A percentile compares a stretch with the other conserved stretches of the same genome.
Evolutionary conservation across 2,329 filamentous ascomycete species (phyloP).

Genomic region (Ascochyta pisi): DNA sequence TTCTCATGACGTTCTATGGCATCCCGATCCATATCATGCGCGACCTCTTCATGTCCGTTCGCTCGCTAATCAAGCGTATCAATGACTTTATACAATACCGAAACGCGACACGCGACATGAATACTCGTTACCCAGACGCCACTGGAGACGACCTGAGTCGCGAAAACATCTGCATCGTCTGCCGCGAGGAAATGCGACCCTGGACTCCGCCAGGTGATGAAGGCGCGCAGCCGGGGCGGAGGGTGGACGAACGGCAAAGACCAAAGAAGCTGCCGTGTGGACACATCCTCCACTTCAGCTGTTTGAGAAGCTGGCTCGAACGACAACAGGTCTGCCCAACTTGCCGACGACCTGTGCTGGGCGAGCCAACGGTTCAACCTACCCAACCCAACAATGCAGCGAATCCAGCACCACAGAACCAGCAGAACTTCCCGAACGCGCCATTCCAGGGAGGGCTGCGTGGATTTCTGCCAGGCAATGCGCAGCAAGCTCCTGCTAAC

Average conservation of each 20-base stretch:
- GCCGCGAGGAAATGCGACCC: conserved; percentile 90
- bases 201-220: conserved; percentile 66
- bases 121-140: conserved; percentile 85
- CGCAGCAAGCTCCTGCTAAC: conserved; percentile 26
- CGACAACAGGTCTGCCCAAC: conserved; percentile 97
- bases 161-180: conserved; percentile 97
- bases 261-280: conserved; percentile 97
- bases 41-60: conserved; percentile 91
- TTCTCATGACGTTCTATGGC: conserved; percentile 92
- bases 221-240: conserved; percentile 45
- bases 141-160: conserved; percentile 82
- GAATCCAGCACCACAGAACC: conserved; percentile 32
- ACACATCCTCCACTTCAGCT: conserved; percentile 92
- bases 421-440: conserved; percentile 24
- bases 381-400: conserved; percentile 37
- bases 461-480: conserved; percentile 29
- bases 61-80: conserved; percentile 90
- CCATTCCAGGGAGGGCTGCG: conserved; percentile 26
- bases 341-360: conserved; percentile 82
- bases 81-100: conserved; percentile 87
- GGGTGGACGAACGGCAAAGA: conserved; percentile 79
- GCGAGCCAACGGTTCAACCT: conserved; percentile 34
- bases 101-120: conserved; percentile 93
- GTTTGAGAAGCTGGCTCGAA: conserved; percentile 95
- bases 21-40: conserved; percentile 96